Evolutionary conservation across 73 alveolate genomes (phyloP).

Genomic region (Blepharisma stoltei): DNA sequence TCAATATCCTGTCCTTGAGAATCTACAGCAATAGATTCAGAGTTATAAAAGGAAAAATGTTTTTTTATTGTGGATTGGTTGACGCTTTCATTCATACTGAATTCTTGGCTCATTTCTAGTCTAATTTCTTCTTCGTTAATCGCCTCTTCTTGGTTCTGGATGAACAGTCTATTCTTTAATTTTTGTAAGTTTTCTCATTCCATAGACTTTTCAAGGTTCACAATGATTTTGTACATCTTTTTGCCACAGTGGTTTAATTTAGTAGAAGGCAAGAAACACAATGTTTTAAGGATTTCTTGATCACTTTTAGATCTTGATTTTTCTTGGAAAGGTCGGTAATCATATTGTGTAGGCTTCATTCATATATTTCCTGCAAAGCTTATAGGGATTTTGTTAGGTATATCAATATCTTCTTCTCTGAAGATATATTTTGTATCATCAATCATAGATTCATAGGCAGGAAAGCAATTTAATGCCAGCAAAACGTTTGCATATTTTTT

Average conservation of each 20-base stretch:
- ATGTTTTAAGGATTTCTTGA: conserved; percentile 31
- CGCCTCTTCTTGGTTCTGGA: conserved; percentile 36
- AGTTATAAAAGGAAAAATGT: not conserved
- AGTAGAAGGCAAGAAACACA: conserved; percentile 34
- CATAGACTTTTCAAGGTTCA: conserved; percentile 53
- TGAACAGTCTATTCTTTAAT: conserved; percentile 39
- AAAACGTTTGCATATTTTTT: conserved; percentile 43
- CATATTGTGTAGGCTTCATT: conserved; percentile 44
- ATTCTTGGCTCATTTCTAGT: not conserved
- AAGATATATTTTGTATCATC: not conserved
- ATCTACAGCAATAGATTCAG: not conserved
- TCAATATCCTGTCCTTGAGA: not conserved
- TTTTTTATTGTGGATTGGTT: not conserved
- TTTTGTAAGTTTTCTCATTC: conserved; percentile 53
- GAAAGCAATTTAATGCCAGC: not conserved
- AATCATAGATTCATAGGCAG: not conserved
- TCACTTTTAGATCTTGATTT: conserved; percentile 28
- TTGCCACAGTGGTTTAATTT: conserved; percentile 42
- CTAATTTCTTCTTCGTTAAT: conserved; percentile 31
- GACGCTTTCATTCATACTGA: not conserved
- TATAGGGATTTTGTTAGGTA: not conserved
- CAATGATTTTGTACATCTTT: conserved; percentile 50
- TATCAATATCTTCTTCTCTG: not conserved
- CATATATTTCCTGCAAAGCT: conserved; percentile 13
- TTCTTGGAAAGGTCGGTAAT: conserved; percentile 40